phyloP scores from a whole-genome alignment of 169 alveolate species.

The Eimeria maxima region DNA sequence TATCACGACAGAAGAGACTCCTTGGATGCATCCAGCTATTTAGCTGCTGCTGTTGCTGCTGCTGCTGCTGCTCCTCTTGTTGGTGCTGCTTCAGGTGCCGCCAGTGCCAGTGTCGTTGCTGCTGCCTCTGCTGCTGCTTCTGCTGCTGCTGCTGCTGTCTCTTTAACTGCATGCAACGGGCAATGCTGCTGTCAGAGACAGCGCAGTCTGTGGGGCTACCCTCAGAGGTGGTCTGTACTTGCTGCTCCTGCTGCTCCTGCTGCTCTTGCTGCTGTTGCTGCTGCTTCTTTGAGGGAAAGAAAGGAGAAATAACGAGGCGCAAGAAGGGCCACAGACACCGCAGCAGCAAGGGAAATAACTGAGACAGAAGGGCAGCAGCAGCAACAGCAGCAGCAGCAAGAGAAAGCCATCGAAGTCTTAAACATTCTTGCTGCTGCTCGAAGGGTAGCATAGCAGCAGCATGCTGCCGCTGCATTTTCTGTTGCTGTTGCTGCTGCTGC shows the following conservation, averaged over 20 bases:
- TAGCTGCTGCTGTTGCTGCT: constrained; percentile 10
- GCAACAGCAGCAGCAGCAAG: constrained; percentile 40
- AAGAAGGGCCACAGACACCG: constrained; percentile 11
- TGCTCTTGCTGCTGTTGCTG: constrained; percentile 38
- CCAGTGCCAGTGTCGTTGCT: neutral
- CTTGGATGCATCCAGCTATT: neutral
- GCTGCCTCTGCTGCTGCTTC: neutral
- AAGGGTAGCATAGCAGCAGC: neutral
- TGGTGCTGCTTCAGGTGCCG: neutral
- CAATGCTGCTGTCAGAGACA: constrained; percentile 13
- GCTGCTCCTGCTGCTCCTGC: neutral
- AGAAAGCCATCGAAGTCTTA: constrained; percentile 2
- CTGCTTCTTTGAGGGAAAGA: neutral
- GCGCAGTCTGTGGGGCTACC: constrained; percentile 2
- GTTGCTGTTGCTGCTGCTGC: constrained; percentile 20
- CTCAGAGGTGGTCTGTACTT: neutral
- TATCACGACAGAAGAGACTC: neutral
- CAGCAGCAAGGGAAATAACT: neutral
- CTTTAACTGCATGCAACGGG: neutral
- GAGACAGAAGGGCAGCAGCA: neutral
- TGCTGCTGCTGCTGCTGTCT: neutral
- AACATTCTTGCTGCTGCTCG: constrained; percentile 42
- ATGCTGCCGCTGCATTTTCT: neutral
- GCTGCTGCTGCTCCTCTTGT: neutral
- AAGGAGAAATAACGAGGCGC: neutral